Conservation (phyloP, 225 moss, liverwort and hornwort species). For the Thuidium tamariscinum region DNA sequence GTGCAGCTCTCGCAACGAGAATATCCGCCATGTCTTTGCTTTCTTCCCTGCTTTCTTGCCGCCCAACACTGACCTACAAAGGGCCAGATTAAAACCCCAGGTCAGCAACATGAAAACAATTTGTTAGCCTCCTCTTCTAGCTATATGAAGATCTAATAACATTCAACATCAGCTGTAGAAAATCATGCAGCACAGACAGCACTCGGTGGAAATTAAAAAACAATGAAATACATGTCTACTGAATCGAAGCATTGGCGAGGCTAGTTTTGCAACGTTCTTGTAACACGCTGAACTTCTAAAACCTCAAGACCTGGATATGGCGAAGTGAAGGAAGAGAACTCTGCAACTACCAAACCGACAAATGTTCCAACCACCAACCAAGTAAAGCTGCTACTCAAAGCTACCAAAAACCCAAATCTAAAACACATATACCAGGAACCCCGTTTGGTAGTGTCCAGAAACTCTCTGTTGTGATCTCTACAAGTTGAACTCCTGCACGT, state of each 20-base stretch:
- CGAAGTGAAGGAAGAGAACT: neutral
- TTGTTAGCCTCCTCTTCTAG: neutral
- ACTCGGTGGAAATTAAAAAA: neutral
- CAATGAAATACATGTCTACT: neutral
- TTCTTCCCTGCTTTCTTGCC: conserved; percentile 26
- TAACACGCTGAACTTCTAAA: neutral
- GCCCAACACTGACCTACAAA: conserved; percentile 28
- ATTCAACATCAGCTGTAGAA: neutral
- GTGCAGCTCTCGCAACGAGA: conserved; percentile 79
- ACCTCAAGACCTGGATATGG: neutral
- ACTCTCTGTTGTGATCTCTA: neutral
- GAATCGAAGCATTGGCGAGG: neutral
- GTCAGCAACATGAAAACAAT: neutral
- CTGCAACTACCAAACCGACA: neutral
- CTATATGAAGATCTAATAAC: neutral
- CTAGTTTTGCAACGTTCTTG: neutral
- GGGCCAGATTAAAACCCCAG: neutral
- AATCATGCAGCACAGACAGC: neutral
- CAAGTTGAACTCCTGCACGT: neutral
- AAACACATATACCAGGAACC: neutral
- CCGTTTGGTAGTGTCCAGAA: neutral
- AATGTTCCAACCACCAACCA: neutral
- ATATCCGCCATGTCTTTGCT: conserved; percentile 77
- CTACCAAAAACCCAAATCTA: neutral
- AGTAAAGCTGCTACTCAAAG: neutral